A percentile compares a stretch with the other conserved stretches of the same genome.
These are phyloP conservation scores for Fusarium siculi DNA, from an alignment of 2,329 filamentous ascomycete genomes.

Conservation along the genomic window DNA sequence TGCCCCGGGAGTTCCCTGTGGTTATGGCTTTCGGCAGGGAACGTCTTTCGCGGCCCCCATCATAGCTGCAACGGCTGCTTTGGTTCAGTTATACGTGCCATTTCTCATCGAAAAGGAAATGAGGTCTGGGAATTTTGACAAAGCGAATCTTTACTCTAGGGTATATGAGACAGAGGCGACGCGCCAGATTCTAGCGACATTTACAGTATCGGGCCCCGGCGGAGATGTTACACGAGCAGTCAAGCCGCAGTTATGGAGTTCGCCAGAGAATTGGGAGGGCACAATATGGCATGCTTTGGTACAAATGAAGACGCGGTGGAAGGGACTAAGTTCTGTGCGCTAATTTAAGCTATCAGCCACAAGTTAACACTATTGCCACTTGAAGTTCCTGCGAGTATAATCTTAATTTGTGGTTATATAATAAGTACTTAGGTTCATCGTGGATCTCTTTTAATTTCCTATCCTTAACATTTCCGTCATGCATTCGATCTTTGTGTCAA, in stretches of 20 bases:
- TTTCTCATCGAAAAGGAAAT: accelerated
- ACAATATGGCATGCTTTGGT: background rate
- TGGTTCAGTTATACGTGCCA: background rate
- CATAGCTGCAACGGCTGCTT: background rate
- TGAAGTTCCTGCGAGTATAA: accelerated
- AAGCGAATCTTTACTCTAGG: accelerated
- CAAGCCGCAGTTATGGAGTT: background rate
- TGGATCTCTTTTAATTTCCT: accelerated
- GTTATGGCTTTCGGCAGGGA: background rate
- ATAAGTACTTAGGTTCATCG: accelerated
- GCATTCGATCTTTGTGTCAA: accelerated
- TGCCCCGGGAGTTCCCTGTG: background rate
- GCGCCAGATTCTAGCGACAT: background rate
- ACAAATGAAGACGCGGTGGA: background rate
- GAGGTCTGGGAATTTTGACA: accelerated
- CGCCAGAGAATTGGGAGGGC: accelerated
- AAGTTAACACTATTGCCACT: accelerated
- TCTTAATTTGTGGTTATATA: accelerated
- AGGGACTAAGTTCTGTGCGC: background rate
- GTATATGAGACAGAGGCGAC: background rate
- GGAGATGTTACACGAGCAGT: background rate
- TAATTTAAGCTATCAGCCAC: background rate
- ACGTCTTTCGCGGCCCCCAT: background rate
- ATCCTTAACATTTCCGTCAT: accelerated
- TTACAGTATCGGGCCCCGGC: accelerated